phyloP scores from a whole-genome alignment of 768 basidiomycete species.

The Albatrellus ellisii region DNA sequence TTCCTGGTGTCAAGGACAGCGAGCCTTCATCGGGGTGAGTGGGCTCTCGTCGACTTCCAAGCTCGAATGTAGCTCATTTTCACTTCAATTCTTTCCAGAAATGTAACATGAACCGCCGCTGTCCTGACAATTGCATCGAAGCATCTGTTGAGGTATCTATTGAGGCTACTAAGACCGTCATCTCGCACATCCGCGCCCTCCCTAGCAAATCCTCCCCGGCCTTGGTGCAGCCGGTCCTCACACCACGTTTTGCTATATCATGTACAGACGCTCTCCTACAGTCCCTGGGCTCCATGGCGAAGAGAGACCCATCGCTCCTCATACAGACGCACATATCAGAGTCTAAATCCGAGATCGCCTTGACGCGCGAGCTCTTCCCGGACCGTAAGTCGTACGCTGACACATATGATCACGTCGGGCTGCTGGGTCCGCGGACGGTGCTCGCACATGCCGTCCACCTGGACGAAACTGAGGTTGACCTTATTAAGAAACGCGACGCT shows the following conservation, averaged over 20 bases:
- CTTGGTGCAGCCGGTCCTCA: conserved; percentile 81
- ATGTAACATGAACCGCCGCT: conserved; percentile 83
- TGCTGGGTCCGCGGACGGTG: conserved; percentile 71
- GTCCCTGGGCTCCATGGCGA: conserved; percentile 48
- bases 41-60: conserved; percentile 1
- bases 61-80: neutral
- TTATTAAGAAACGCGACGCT: conserved; percentile 50
- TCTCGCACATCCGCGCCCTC: conserved; percentile 55
- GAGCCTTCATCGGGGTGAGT: conserved; percentile 76
- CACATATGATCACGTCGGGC: conserved; percentile 69
- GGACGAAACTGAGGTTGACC: conserved; percentile 52
- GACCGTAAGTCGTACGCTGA: conserved; percentile 52
- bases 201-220: conserved; percentile 32
- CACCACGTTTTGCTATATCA: conserved; percentile 93
- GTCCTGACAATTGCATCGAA: conserved; percentile 59
- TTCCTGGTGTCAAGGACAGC: conserved; percentile 39
- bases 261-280: conserved; percentile 62
- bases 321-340: conserved; percentile 94
- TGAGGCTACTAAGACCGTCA: conserved; percentile 44
- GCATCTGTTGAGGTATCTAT: conserved; percentile 45
- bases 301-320: conserved; percentile 42
- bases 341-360: conserved; percentile 58
- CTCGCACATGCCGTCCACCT: conserved; percentile 84
- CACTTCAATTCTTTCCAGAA: conserved; percentile 30
- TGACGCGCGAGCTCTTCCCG: conserved; percentile 57